Evolutionary conservation across 345 rosid species (phyloP).

Genomic region (Ceriops zippeliana): DNA sequence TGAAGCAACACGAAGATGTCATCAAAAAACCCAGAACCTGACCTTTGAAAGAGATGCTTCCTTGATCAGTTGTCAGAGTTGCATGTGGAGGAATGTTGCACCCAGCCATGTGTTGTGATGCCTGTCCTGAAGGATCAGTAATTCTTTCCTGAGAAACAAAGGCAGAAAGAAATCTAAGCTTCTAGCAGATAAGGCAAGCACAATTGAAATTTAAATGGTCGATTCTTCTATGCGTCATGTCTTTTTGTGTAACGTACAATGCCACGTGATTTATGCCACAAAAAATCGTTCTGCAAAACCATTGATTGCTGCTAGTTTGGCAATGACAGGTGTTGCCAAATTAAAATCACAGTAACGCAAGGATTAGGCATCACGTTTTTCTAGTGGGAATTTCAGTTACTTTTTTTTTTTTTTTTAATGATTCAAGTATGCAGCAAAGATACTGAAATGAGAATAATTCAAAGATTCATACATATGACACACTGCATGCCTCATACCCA

Average conservation of each 20-base stretch:
- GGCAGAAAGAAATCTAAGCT: conserved; percentile 18
- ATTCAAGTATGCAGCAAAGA: not conserved
- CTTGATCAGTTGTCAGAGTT: conserved; percentile 25
- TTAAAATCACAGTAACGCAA: conserved; percentile 6
- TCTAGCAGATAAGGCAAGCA: conserved; percentile 1
- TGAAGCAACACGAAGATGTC: not conserved
- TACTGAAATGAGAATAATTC: not conserved
- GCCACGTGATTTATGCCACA: not conserved
- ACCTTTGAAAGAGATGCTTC: conserved; percentile 45
- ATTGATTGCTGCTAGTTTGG: not conserved
- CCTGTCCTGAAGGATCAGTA: conserved; percentile 38
- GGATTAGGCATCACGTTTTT: not conserved
- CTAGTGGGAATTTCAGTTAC: not conserved
- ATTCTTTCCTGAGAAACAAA: conserved; percentile 52
- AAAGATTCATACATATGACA: not conserved
- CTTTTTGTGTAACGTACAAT: not conserved
- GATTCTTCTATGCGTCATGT: not conserved
- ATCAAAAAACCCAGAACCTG: conserved; percentile 8
- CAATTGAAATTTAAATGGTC: not conserved
- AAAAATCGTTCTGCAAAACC: not conserved
- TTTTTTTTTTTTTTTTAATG: not conserved
- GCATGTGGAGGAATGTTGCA: conserved; percentile 40
- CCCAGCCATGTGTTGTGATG: conserved; percentile 30
- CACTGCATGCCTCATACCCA: not conserved
- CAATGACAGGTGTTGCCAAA: not conserved